Conservation (phyloP, 2,329 filamentous ascomycete species). For the Fusarium sp. region DNA sequence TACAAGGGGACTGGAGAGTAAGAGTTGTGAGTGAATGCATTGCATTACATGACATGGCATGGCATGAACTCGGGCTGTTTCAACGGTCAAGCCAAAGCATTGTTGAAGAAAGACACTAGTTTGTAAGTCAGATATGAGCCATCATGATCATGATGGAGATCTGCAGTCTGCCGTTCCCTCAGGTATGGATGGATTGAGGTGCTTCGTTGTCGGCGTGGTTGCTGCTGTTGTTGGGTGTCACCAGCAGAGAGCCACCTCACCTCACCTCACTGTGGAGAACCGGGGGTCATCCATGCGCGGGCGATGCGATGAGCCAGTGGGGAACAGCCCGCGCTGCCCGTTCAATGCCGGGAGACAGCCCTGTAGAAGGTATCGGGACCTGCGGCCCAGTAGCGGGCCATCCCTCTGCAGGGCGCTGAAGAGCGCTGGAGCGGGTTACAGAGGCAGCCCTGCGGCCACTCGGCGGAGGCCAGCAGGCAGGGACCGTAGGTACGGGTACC, state of each 20-base stretch:
- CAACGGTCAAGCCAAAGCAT: slow-evolving; percentile 11
- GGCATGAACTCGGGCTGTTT: slow-evolving; percentile 33
- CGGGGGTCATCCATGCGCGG: background rate
- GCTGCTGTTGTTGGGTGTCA: slow-evolving; percentile 2
- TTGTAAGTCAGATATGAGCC: background rate
- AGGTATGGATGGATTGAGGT: slow-evolving; percentile 2
- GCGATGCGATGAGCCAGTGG: slow-evolving; percentile 24
- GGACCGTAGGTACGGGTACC: slow-evolving; percentile 19
- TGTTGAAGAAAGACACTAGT: slow-evolving; percentile 1
- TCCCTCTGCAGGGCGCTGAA: slow-evolving; percentile 26
- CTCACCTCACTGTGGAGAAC: slow-evolving; percentile 21
- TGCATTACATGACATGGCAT: slow-evolving; percentile 31
- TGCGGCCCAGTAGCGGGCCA: background rate
- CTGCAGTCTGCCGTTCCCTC: slow-evolving; percentile 3
- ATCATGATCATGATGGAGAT: slow-evolving; percentile 9
- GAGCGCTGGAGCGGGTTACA: slow-evolving; percentile 29
- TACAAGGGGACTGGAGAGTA: background rate
- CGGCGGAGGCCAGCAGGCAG: background rate
- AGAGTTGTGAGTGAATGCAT: slow-evolving; percentile 22
- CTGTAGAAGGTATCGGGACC: slow-evolving; percentile 13
- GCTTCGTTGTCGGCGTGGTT: slow-evolving; percentile 10
- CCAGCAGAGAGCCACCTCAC: slow-evolving; percentile 9
- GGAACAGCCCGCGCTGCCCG: slow-evolving; percentile 1
- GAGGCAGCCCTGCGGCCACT: slow-evolving; percentile 18
- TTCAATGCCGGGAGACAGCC: slow-evolving; percentile 18